These are phyloP conservation scores for Mucor ambiguus DNA, from an alignment of 371 early-diverging fungal genomes.

Conservation along the genomic window DNA sequence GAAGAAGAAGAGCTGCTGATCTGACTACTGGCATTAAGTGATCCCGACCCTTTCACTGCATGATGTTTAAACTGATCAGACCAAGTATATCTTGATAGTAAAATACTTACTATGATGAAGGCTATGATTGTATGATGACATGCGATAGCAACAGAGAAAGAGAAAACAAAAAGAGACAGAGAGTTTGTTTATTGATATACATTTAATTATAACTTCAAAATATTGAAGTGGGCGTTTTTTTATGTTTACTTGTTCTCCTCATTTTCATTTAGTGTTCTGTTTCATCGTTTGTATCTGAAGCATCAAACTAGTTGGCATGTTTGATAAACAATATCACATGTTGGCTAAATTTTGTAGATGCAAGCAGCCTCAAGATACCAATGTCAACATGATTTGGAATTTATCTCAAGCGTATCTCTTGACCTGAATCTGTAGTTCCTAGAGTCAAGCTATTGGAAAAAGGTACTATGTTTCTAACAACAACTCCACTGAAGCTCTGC, in stretches of 20 bases:
- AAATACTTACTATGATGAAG: conserved; percentile 7
- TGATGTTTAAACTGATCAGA: neutral
- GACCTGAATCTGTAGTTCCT: no score
- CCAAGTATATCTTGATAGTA: neutral
- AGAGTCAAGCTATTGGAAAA: no score
- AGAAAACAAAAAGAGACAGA: neutral
- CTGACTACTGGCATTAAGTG: conserved; percentile 10
- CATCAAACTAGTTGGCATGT: neutral
- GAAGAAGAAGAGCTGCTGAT: conserved; percentile 3
- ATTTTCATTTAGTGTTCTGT: neutral
- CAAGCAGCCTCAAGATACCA: neutral
- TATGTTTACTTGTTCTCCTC: neutral
- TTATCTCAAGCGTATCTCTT: no score
- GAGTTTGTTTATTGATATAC: neutral
- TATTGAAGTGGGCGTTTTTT: neutral
- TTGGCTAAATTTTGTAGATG: neutral
- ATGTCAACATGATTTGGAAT: no score
- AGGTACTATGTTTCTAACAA: no score
- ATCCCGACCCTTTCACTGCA: conserved; percentile 16
- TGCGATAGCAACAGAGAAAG: neutral
- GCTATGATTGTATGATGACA: neutral
- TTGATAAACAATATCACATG: conserved; percentile 1
- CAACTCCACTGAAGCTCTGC: no score
- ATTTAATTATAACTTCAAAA: neutral
- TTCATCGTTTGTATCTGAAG: neutral